A percentile compares a stretch with the other conserved stretches of the same genome.
Evolutionary conservation across 306 rosid species (phyloP).

Genomic region (barrel medic (Medicago truncatula)): DNA sequence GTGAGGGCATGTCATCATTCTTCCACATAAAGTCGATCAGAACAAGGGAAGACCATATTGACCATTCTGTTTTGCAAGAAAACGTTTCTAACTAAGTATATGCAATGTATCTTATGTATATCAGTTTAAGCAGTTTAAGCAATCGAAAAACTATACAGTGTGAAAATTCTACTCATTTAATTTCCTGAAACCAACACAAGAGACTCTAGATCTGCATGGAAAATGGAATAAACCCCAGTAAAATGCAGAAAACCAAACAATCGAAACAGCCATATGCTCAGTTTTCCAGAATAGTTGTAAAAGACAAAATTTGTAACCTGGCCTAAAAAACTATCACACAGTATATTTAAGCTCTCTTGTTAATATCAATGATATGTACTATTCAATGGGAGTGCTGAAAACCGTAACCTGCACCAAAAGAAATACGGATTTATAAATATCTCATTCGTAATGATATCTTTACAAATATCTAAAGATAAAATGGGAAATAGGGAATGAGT

Average conservation of each 20-base stretch:
- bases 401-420: conserved; percentile 73
- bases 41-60: neutral
- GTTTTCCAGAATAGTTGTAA: conserved; percentile 38
- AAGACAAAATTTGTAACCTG: conserved; percentile 38
- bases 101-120: conserved; percentile 6
- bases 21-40: neutral
- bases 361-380: conserved; percentile 35
- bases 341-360: conserved; percentile 37
- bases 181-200: conserved; percentile 24
- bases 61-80: conserved; percentile 5
- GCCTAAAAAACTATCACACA: conserved; percentile 28
- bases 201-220: conserved; percentile 17
- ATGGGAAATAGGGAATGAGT: conserved; percentile 11
- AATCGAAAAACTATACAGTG: neutral
- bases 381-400: conserved; percentile 75
- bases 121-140: neutral
- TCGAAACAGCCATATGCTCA: conserved; percentile 17
- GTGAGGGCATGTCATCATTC: neutral
- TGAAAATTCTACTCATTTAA: neutral
- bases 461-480: conserved; percentile 14
- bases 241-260: conserved; percentile 33
- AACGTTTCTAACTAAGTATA: neutral
- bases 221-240: conserved; percentile 46
- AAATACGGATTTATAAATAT: conserved; percentile 16
- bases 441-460: conserved; percentile 2